Evolutionary conservation across 1,284 basidiomycete species (phyloP).

Genomic region (Neonothopanus nambi): DNA sequence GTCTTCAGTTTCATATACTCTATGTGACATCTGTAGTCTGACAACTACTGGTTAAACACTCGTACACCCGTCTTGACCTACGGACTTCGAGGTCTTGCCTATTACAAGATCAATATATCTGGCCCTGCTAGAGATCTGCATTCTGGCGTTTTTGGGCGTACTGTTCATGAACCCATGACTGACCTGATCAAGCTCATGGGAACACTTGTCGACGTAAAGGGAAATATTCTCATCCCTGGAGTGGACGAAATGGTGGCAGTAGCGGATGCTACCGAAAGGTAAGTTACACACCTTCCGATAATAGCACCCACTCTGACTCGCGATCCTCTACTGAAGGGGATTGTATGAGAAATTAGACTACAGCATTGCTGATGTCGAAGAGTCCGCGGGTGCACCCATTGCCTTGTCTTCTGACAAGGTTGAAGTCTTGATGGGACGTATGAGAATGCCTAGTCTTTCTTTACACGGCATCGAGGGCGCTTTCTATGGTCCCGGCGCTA

Average conservation of each 20-base stretch:
- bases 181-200: constrained; percentile 80
- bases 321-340: constrained; percentile 35
- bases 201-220: constrained; percentile 82
- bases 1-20: not conserved
- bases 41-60: constrained; percentile 87
- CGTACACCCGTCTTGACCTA: constrained; percentile 73
- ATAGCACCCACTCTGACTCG: not conserved
- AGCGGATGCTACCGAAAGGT: constrained; percentile 80
- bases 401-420: constrained; percentile 83
- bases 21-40: constrained; percentile 51
- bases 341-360: constrained; percentile 82
- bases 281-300: constrained; percentile 15
- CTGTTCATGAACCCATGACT: constrained; percentile 89
- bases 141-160: constrained; percentile 88
- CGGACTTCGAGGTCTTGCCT: constrained; percentile 85
- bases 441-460: constrained; percentile 87
- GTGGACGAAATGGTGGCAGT: constrained; percentile 86
- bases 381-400: constrained; percentile 76
- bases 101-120: constrained; percentile 83
- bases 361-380: constrained; percentile 73
- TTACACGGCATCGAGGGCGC: constrained; percentile 98
- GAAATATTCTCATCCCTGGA: constrained; percentile 89
- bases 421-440: constrained; percentile 86
- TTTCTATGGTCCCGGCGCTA: constrained; percentile 85
- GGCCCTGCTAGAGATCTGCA: constrained; percentile 92